Conservation (phyloP, 2,329 filamentous ascomycete species). For the Thelonectria blattea region DNA sequence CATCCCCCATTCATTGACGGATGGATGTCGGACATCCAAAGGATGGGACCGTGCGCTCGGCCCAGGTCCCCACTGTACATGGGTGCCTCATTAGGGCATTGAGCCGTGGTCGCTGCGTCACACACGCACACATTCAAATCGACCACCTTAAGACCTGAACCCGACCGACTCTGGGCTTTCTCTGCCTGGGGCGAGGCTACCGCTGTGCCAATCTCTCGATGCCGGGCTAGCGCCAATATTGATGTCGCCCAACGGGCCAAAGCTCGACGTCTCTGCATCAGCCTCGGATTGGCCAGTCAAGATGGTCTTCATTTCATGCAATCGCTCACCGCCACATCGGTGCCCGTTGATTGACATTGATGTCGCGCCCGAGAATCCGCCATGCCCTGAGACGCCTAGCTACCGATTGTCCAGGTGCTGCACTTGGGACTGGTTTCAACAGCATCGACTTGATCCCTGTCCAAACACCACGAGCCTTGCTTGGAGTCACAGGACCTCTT, state of each 20-base stretch:
- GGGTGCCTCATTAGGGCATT: constrained; percentile 35
- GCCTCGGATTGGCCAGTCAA: constrained; percentile 26
- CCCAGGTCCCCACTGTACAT: constrained; percentile 31
- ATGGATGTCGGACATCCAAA: constrained; percentile 16
- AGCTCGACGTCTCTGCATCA: constrained; percentile 22
- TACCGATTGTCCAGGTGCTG: constrained; percentile 21
- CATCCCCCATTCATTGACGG: neutral
- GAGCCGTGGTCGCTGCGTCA: constrained; percentile 37
- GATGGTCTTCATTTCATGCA: constrained; percentile 19
- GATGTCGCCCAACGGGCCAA: constrained; percentile 22
- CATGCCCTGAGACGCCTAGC: constrained; percentile 29
- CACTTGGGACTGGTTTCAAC: constrained; percentile 35
- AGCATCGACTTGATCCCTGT: constrained; percentile 38
- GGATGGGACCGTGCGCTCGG: constrained; percentile 29
- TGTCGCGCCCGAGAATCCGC: constrained; percentile 29
- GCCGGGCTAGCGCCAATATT: constrained; percentile 24
- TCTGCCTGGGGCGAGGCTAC: constrained; percentile 28
- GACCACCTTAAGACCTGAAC: constrained; percentile 28
- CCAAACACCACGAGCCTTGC: constrained; percentile 37
- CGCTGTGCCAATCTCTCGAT: constrained; percentile 21
- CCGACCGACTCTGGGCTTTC: constrained; percentile 30
- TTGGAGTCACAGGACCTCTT: constrained; percentile 40
- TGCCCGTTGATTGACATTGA: constrained; percentile 31
- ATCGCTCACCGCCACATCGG: constrained; percentile 39
- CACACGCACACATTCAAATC: constrained; percentile 24